Evolutionary conservation across 2,329 filamentous ascomycete species (phyloP).

Genomic region (Alternaria panax): DNA sequence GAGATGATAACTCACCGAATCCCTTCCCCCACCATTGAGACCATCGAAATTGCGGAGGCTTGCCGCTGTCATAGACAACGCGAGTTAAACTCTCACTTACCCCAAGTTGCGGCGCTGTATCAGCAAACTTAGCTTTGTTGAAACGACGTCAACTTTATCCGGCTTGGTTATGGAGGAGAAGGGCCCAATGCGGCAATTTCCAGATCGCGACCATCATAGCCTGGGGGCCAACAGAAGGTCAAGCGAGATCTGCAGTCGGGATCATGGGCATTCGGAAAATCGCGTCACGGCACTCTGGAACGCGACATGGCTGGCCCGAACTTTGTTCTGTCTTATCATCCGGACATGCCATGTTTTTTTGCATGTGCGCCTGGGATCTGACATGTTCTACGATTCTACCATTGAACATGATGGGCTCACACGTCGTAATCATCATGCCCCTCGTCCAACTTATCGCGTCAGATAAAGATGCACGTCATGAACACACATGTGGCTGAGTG

Average conservation of each 20-base stretch:
- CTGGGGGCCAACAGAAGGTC: slow-evolving; percentile 24
- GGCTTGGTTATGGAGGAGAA: slow-evolving; percentile 17
- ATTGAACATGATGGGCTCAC: slow-evolving; percentile 24
- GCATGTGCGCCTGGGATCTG: slow-evolving; percentile 18
- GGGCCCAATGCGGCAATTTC: slow-evolving; percentile 20
- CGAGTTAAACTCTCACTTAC: neutral
- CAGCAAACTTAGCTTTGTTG: slow-evolving; percentile 3
- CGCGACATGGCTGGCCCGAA: slow-evolving; percentile 13
- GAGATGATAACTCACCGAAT: slow-evolving; percentile 36
- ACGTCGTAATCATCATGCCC: slow-evolving; percentile 21
- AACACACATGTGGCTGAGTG: slow-evolving; percentile 1
- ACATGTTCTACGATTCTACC: slow-evolving; percentile 1
- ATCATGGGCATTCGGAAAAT: slow-evolving; percentile 21
- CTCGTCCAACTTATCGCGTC: neutral
- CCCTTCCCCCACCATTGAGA: slow-evolving; percentile 17
- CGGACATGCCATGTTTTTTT: slow-evolving; percentile 14
- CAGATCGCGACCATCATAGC: slow-evolving; percentile 12
- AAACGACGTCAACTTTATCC: slow-evolving; percentile 20
- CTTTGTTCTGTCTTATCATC: slow-evolving; percentile 14
- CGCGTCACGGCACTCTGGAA: slow-evolving; percentile 10
- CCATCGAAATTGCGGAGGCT: slow-evolving; percentile 1
- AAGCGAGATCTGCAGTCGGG: slow-evolving; percentile 27
- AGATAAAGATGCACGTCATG: neutral
- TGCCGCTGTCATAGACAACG: slow-evolving; percentile 13
- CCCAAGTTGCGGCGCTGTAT: neutral